Percentiles rank a stretch among this genome's conserved stretches.
phyloP scores from a whole-genome alignment of 164 flowering plant genomes.

The Aristolochia californica region DNA sequence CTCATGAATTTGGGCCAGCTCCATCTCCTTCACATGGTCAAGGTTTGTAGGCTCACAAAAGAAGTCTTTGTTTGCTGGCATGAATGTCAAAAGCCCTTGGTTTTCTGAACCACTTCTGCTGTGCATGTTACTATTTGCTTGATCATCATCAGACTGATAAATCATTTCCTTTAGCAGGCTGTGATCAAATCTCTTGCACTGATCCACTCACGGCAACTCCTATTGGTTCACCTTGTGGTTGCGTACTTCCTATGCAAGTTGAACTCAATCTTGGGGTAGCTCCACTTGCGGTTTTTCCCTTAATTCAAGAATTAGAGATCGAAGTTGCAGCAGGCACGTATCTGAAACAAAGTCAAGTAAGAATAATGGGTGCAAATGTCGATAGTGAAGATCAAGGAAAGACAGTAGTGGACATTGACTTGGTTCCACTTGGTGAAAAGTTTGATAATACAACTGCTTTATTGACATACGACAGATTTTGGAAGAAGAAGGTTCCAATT shows the following conservation, averaged over 20 bases:
- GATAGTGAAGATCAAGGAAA: conserved; percentile 66
- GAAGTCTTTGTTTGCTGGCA: background rate
- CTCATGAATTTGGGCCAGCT: conserved; percentile 37
- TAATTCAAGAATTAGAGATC: conserved; percentile 63
- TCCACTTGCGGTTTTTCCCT: conserved; percentile 62
- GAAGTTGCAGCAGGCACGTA: conserved; percentile 86
- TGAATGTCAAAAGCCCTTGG: background rate
- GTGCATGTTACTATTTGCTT: no score
- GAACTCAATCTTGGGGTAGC: conserved; percentile 65
- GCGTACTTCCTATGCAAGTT: conserved; percentile 91
- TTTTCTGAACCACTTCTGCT: background rate
- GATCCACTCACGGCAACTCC: conserved; percentile 79
- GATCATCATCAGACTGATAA: background rate
- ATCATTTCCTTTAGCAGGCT: conserved; percentile 35
- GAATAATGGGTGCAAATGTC: conserved; percentile 81
- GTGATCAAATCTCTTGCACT: conserved; percentile 57
- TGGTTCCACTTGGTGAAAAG: conserved; percentile 90
- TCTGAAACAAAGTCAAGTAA: conserved; percentile 84
- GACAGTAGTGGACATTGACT: conserved; percentile 67
- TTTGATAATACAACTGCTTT: conserved; percentile 90
- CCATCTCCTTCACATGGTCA: conserved; percentile 36
- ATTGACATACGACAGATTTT: conserved; percentile 64
- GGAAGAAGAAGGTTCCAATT: conserved; percentile 61
- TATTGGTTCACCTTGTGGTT: conserved; percentile 86
- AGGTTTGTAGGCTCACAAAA: conserved; percentile 4